A percentile compares a stretch with the other conserved stretches of the same genome.
Evolutionary conservation across 2,329 filamentous ascomycete genomes (phyloP).

Genomic region (Orbilia ellipsospora): DNA sequence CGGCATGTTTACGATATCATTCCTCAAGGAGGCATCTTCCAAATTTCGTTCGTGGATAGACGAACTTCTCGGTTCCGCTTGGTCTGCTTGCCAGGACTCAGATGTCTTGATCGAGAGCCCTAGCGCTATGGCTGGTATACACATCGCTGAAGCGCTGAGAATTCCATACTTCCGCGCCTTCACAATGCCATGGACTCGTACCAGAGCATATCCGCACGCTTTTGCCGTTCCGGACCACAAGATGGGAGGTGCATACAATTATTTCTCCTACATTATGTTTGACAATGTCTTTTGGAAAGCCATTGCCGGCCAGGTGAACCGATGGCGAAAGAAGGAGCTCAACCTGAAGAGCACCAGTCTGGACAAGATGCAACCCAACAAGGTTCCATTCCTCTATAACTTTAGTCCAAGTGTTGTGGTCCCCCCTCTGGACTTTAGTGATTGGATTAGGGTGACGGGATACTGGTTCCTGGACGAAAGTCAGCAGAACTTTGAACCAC

Average conservation of each 20-base stretch:
- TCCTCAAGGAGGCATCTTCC: conserved; percentile 84
- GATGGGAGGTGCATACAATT: conserved; percentile 95
- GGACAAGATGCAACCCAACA: conserved; percentile 93
- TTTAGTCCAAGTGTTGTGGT: conserved; percentile 95
- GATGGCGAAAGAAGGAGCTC: conserved; percentile 85
- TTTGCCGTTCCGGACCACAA: conserved; percentile 93
- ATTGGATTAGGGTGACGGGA: conserved; percentile 96
- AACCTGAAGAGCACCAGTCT: conserved; percentile 82
- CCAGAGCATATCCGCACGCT: conserved; percentile 93
- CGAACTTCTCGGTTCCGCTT: conserved; percentile 82
- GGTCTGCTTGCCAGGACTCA: conserved; percentile 82
- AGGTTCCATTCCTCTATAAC: conserved; percentile 98
- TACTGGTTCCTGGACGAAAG: conserved; percentile 97
- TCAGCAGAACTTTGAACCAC: conserved; percentile 74
- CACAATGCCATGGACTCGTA: conserved; percentile 98
- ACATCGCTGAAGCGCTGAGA: conserved; percentile 90
- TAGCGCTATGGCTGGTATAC: conserved; percentile 96
- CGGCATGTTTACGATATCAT: conserved; percentile 94
- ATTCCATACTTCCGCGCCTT: conserved; percentile 98
- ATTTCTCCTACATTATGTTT: conserved; percentile 94
- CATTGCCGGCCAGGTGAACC: conserved; percentile 89
- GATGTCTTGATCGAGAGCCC: conserved; percentile 95
- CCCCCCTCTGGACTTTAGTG: conserved; percentile 91
- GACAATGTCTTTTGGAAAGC: conserved; percentile 97
- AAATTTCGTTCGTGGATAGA: conserved; percentile 80